phyloP scores from a whole-genome alignment of 805 yeast genomes.

The Candida silvatica region DNA sequence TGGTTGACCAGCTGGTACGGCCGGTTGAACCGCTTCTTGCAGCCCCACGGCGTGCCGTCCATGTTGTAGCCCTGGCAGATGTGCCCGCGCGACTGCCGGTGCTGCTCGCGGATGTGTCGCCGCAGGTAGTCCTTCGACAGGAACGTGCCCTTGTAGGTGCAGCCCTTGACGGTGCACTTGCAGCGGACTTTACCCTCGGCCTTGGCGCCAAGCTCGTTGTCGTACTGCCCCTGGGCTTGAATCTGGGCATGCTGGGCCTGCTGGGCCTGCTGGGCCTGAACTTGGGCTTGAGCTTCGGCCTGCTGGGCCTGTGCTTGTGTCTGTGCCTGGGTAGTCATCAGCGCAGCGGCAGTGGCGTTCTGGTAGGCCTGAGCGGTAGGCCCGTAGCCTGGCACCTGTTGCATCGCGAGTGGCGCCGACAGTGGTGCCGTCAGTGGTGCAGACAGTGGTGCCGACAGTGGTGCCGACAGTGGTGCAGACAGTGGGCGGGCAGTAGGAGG shows the following conservation, averaged over 20 bases:
- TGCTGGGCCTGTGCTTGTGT: not conserved
- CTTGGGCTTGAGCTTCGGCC: not conserved
- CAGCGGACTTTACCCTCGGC: conserved; percentile 5
- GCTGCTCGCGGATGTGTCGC: conserved; percentile 25
- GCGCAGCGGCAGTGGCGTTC: too few relatives aligned
- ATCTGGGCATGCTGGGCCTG: too few relatives aligned
- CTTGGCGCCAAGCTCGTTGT: too few relatives aligned
- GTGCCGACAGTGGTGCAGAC: too few relatives aligned
- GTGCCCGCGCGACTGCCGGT: conserved; percentile 17
- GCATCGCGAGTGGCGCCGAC: too few relatives aligned
- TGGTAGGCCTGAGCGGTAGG: too few relatives aligned
- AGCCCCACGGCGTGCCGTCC: conserved; percentile 22
- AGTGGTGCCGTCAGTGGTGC: too few relatives aligned
- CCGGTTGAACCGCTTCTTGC: conserved; percentile 23
- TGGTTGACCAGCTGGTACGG: conserved; percentile 27
- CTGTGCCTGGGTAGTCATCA: too few relatives aligned
- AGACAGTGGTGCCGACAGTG: too few relatives aligned
- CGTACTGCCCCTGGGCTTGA: not conserved
- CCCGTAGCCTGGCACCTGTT: too few relatives aligned
- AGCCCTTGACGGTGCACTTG: conserved; percentile 14
- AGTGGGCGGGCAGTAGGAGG: too few relatives aligned
- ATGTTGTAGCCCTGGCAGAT: conserved; percentile 16
- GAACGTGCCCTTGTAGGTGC: conserved; percentile 23
- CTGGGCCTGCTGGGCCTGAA: too few relatives aligned
- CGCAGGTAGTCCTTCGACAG: conserved; percentile 21